Evolutionary conservation across 2,329 filamentous ascomycete genomes (phyloP).

Genomic region (Penicillium expansum): DNA sequence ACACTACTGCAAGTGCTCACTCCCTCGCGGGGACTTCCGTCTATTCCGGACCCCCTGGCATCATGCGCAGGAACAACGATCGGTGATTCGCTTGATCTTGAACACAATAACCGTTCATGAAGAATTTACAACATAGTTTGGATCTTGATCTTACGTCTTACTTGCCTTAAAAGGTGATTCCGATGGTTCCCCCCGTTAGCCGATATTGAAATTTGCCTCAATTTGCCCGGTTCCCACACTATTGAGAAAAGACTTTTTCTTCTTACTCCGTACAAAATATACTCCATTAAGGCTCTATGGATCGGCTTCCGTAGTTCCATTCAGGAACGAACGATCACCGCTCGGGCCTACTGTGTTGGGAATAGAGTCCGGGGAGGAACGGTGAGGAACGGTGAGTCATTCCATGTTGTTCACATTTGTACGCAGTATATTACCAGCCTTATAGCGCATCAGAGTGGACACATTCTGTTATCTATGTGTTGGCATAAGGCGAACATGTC

Average conservation of each 20-base stretch:
- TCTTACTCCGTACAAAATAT: neutral
- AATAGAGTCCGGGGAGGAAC: slow-evolving; percentile 9
- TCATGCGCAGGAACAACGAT: slow-evolving; percentile 19
- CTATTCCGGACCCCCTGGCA: slow-evolving; percentile 21
- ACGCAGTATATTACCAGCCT: neutral
- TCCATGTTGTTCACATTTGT: neutral
- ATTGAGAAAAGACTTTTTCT: neutral
- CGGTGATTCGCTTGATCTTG: neutral
- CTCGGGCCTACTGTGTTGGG: too few species aligned
- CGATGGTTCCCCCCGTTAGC: neutral
- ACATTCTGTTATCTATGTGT: neutral
- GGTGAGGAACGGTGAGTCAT: slow-evolving; percentile 13
- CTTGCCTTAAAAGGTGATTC: neutral
- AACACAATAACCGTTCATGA: neutral
- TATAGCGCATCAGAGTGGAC: neutral
- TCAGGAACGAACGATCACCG: slow-evolving; percentile 14
- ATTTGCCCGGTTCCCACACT: neutral
- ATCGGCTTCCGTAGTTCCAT: neutral
- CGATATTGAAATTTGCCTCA: neutral
- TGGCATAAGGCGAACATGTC: neutral
- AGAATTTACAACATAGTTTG: neutral
- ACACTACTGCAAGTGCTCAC: slow-evolving; percentile 2
- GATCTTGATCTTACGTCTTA: neutral
- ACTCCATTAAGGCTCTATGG: neutral
- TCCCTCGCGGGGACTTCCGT: neutral